Percentiles rank a stretch among this genome's conserved stretches.
Conservation (phyloP, 495 filamentous ascomycete genomes). For the Oleoguttula mirabilis region DNA sequence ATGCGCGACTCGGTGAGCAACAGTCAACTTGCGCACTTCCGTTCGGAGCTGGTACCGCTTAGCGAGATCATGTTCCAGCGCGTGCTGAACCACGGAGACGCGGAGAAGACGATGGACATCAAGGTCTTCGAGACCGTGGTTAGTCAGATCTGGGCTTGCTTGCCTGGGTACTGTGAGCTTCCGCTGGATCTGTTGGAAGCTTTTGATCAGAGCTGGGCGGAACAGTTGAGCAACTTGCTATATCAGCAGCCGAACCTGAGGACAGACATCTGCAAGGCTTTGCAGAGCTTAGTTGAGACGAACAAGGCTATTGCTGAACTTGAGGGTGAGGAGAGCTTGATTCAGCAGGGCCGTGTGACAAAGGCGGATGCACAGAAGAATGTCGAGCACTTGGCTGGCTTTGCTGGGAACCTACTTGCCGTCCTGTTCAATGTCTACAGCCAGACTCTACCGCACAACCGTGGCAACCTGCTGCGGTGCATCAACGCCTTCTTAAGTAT, state of each 20-base stretch:
- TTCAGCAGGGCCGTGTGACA: conserved; percentile 59
- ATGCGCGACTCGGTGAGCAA: conserved; percentile 75
- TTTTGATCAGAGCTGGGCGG: conserved; percentile 80
- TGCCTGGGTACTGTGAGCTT: conserved; percentile 92
- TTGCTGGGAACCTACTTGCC: conserved; percentile 77
- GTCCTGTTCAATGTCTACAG: conserved; percentile 98
- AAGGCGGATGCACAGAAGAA: conserved; percentile 65
- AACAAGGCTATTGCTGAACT: conserved; percentile 62
- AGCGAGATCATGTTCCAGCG: conserved; percentile 83
- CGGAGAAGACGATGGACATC: conserved; percentile 79
- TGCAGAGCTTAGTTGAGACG: conserved; percentile 80
- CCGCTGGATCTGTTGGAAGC: conserved; percentile 61
- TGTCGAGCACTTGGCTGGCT: conserved; percentile 59
- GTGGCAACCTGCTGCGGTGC: conserved; percentile 78
- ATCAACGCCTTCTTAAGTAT: conserved; percentile 92
- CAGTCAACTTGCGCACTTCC: conserved; percentile 76
- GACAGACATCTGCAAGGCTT: conserved; percentile 68
- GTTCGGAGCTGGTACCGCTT: conserved; percentile 68
- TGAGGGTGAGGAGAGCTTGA: conserved; percentile 49
- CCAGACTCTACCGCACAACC: conserved; percentile 81
- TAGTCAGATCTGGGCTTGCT: conserved; percentile 83
- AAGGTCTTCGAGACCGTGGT: conserved; percentile 97
- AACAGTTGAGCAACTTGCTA: conserved; percentile 77
- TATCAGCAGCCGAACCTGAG: conserved; percentile 85
- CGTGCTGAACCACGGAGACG: conserved; percentile 63